Conservation (phyloP, 768 basidiomycete species). For the Tylopilus balloui region DNA sequence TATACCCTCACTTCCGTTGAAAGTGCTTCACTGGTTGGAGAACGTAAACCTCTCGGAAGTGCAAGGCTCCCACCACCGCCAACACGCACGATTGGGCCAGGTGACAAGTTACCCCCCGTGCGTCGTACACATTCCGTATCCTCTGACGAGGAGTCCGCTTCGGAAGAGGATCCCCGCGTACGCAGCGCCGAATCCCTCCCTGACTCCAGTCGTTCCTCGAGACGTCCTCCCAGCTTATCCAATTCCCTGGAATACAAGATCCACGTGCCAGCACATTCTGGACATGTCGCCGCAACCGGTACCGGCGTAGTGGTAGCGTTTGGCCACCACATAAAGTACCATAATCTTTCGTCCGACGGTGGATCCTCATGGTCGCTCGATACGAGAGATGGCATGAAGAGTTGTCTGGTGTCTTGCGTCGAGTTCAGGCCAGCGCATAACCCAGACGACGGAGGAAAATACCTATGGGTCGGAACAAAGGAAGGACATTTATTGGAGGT, state of each 20-base stretch:
- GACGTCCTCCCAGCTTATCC: slow-evolving; percentile 39
- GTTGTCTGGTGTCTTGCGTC: slow-evolving; percentile 68
- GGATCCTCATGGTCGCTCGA: slow-evolving; percentile 49
- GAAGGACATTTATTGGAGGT: slow-evolving; percentile 85
- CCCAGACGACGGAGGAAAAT: slow-evolving; percentile 50
- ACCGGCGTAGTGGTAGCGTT: slow-evolving; percentile 54
- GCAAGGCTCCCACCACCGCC: slow-evolving; percentile 65
- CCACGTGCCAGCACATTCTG: slow-evolving; percentile 49
- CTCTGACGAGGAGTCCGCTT: slow-evolving; percentile 52
- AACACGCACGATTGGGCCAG: slow-evolving; percentile 63
- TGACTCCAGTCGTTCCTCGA: slow-evolving; percentile 64
- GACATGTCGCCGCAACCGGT: slow-evolving; percentile 54
- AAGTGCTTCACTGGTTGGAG: slow-evolving; percentile 17
- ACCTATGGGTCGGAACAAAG: slow-evolving; percentile 86
- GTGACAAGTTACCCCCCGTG: slow-evolving; percentile 65
- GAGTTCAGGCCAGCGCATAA: slow-evolving; percentile 60
- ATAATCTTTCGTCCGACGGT: slow-evolving; percentile 50
- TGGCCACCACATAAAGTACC: slow-evolving; percentile 57
- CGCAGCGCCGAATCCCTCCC: slow-evolving; percentile 53
- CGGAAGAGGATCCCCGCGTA: slow-evolving; percentile 54
- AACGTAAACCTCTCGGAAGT: slow-evolving; percentile 28
- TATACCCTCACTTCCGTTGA: slow-evolving; percentile 8
- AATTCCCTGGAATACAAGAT: slow-evolving; percentile 46
- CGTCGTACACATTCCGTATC: slow-evolving; percentile 42
- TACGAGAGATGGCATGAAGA: slow-evolving; percentile 61